Evolutionary conservation across 305 asterid genomes (phyloP).

Genomic region (Ajuga reptans): DNA sequence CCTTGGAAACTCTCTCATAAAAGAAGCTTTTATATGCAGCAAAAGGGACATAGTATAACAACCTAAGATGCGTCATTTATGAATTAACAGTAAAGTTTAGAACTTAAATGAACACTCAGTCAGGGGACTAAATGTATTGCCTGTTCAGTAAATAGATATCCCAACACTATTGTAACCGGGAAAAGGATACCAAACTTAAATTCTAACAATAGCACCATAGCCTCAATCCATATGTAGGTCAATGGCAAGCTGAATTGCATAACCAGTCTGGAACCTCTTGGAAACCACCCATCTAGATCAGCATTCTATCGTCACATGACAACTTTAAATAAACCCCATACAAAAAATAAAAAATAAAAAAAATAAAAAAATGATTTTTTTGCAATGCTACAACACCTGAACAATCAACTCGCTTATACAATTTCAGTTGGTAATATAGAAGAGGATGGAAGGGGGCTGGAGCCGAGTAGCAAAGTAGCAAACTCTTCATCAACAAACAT

Average conservation of each 20-base stretch:
- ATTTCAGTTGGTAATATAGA: neutral
- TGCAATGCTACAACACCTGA: no score
- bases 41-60: neutral
- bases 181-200: slow-evolving; percentile 2
- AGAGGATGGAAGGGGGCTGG: neutral
- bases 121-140: neutral
- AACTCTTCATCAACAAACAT: no score
- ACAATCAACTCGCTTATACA: no score
- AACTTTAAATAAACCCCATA: no score
- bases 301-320: no score
- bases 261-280: neutral
- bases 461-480: neutral
- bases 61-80: neutral
- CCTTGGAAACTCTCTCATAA: neutral
- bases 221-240: neutral
- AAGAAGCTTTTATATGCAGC: neutral
- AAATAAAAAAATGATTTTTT: no score
- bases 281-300: no score
- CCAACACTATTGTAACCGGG: neutral
- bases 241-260: neutral
- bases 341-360: no score
- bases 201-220: neutral
- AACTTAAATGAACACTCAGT: neutral
- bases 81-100: neutral
- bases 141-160: neutral